Evolutionary conservation across 345 rosid species (phyloP).

Genomic region (Populus simonii): DNA sequence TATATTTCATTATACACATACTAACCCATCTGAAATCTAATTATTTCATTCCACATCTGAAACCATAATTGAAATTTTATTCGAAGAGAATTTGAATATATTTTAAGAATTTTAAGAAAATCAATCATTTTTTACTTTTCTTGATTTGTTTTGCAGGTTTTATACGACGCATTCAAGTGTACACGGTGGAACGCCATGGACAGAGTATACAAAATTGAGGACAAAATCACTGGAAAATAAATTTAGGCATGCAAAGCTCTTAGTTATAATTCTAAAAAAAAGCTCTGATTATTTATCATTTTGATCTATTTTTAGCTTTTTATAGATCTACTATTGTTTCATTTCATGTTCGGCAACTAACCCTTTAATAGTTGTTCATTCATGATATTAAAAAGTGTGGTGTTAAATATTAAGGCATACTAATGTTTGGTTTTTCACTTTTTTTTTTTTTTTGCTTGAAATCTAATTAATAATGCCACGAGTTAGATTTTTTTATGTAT

Average conservation of each 20-base stretch:
- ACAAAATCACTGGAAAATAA: conserved; percentile 95
- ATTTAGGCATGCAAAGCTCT: conserved; percentile 63
- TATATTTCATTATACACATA: too few relatives aligned
- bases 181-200: conserved; percentile 80
- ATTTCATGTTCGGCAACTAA: conserved; percentile 65
- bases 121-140: background rate
- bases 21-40: too few relatives aligned
- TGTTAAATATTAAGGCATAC: conserved; percentile 54
- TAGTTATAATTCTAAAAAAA: conserved; percentile 59
- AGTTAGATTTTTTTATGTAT: too few relatives aligned
- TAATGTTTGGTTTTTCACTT: background rate
- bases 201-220: conserved; percentile 80
- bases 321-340: conserved; percentile 89
- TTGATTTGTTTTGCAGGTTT: conserved; percentile 38
- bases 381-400: conserved; percentile 73
- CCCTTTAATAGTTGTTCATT: conserved; percentile 66
- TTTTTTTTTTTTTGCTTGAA: background rate
- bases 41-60: background rate
- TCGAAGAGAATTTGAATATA: too few relatives aligned
- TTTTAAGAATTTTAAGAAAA: background rate
- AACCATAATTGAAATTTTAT: too few relatives aligned
- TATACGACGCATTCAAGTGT: conserved; percentile 62
- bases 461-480: background rate
- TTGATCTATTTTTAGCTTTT: conserved; percentile 81
- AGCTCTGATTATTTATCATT: conserved; percentile 49